Evolutionary conservation across 495 filamentous ascomycete species (phyloP), one percentile per base, ranked within the genome.

Genomic region (Penicillium bovifimosum): DNA sequence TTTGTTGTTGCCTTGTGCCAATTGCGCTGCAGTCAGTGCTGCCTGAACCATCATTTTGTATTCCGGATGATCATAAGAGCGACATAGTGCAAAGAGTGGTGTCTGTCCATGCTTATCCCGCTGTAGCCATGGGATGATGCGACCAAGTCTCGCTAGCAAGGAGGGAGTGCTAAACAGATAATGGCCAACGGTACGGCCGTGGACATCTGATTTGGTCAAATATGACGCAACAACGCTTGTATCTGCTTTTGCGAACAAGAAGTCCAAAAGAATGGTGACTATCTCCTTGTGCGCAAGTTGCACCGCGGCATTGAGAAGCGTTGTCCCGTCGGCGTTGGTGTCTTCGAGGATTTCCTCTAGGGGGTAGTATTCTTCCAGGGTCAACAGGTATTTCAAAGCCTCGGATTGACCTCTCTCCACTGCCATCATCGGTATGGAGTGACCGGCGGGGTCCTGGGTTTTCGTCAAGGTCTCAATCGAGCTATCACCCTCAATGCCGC

Each of bases 41-140:
- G 80, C 76, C 52, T 84, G 80, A 1, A 97, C 87, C 95, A 99
- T 96, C 31, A 72, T 69, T 38, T 79, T 76, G 67, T 99, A 99
- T 54, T 89, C 78, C 2, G 83, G 78, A 70, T 99, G 90, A 64
- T 99, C 95, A 63, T 99, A 99, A 0, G 90, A 96, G 51, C 95
- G 81, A 66, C 90, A 96, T 5, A 97, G 73, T 8, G 95, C 95
- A 63, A 96, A 96, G 10, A 99, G 71, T 6, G 95, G 95, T 5
- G 95, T 99, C 66, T 96, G 92, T 0, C 93, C 95, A 67, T 96
- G 96, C 59, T 88, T 95, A 65, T 99, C 95, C 55, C 86, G 90
- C 59, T 88, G 79, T 42, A 82, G 79, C 95, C 95, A 99, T 8
- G 92, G 89, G 41, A 97, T 69, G 60, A 91, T 65, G 20, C 77